Conservation (phyloP, 139 green algal species). For the Astrephomene gubernaculifera region DNA sequence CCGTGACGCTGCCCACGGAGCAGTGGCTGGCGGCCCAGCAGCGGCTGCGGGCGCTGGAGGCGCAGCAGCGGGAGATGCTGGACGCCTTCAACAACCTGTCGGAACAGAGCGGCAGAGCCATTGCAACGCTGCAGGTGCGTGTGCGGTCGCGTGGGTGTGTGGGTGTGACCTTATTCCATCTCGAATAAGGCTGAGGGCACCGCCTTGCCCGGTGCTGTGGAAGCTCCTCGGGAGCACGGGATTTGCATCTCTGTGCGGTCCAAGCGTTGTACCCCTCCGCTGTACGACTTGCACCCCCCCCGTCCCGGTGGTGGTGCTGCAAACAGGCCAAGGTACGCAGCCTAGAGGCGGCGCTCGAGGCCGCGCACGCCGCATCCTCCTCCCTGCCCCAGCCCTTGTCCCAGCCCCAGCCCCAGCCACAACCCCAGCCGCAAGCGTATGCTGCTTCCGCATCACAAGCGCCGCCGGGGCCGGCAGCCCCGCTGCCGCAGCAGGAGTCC, state of each 20-base stretch:
- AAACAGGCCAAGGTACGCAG: background rate
- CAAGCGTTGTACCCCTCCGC: too few relatives aligned
- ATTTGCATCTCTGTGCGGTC: too few relatives aligned
- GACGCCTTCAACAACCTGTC: conserved; percentile 9
- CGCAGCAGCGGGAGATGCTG: conserved; percentile 18
- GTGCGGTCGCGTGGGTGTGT: too few relatives aligned
- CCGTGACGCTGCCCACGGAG: background rate
- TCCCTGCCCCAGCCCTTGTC: too few relatives aligned
- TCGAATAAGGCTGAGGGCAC: too few relatives aligned
- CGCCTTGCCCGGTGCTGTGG: too few relatives aligned
- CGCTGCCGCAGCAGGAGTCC: background rate
- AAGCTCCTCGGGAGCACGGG: too few relatives aligned
- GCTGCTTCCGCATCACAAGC: background rate
- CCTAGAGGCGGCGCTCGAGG: conserved; percentile 2
- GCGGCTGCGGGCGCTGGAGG: conserved; percentile 10
- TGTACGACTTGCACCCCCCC: too few relatives aligned
- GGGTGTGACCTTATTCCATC: too few relatives aligned
- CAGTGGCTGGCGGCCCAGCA: conserved; percentile 28
- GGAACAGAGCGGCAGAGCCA: background rate
- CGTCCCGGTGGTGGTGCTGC: background rate
- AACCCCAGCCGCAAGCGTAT: background rate
- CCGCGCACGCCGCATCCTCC: too few relatives aligned
- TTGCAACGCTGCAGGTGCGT: conserved; percentile 11
- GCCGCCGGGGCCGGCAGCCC: background rate
- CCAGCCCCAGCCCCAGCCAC: background rate